Evolutionary conservation across 306 rosid genomes (phyloP).

Genomic region (Aeschynomene evenia): DNA sequence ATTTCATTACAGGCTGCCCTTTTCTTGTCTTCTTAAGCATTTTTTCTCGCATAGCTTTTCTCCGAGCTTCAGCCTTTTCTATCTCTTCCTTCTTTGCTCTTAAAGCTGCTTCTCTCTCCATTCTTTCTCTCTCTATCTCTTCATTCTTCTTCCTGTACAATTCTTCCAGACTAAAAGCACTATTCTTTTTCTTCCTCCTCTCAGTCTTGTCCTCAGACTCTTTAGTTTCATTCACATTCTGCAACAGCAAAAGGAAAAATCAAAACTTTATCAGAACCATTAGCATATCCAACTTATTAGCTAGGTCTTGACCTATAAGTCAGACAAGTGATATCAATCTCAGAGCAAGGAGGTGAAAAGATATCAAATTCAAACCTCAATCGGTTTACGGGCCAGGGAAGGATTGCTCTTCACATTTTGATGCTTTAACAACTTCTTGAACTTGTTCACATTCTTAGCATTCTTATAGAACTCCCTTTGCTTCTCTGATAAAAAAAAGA

Average conservation of each 20-base stretch:
- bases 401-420: slow-evolving; percentile 40
- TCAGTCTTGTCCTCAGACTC: slow-evolving; percentile 18
- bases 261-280: not conserved
- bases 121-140: slow-evolving; percentile 60
- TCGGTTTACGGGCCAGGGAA: slow-evolving; percentile 3
- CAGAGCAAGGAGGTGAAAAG: not conserved
- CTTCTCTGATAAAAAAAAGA: slow-evolving; percentile 54
- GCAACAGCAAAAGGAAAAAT: slow-evolving; percentile 28
- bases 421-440: slow-evolving; percentile 58
- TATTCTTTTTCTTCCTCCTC: slow-evolving; percentile 37
- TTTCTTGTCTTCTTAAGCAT: slow-evolving; percentile 65
- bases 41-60: slow-evolving; percentile 56
- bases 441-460: slow-evolving; percentile 78
- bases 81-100: slow-evolving; percentile 53
- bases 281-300: not conserved
- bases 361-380: slow-evolving; percentile 47
- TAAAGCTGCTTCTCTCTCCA: slow-evolving; percentile 58
- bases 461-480: slow-evolving; percentile 72
- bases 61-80: slow-evolving; percentile 55
- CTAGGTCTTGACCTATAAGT: not conserved
- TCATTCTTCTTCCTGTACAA: slow-evolving; percentile 55
- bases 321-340: not conserved
- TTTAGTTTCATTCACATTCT: slow-evolving; percentile 46
- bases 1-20: slow-evolving; percentile 95
- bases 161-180: slow-evolving; percentile 46